Base-by-base conservation (phyloP, 2,329 filamentous ascomycete species). In the Alternaria sp. region DNA sequence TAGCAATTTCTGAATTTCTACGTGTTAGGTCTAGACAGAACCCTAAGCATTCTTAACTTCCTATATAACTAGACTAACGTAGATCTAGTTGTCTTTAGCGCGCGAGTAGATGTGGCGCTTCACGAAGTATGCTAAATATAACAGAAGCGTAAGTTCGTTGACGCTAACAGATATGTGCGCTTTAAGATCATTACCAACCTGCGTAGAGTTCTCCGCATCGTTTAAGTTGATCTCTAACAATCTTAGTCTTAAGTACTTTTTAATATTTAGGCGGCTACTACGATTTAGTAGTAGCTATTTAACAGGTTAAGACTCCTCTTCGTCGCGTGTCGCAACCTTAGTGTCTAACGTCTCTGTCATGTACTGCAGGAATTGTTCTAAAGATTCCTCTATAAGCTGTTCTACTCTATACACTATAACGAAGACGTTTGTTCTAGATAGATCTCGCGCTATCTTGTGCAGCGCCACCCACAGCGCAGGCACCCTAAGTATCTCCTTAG, bases 81-180 rank as follows among this genome's bases (percentile, higher is more conserved):
- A 70, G 29, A 69, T 67, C 46, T 51, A 63, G 36, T 70, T 69
- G 34, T 65, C 63, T 39, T 69, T 63, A 2, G 66, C 67, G 29
- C 67, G 58, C 4, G 63, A 50, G 45, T 68, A 62, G 13, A 69
- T 61, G 33, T 70, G 61, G 10, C 65, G 63, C 44, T 70, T 70
- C 7, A 68, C 62, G 29, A 70, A 69, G 40, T 69, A 70, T 10
- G 60, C 61, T 37, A 70, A 45, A 14, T 65, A 62, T 2, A 61
- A 49, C 5, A 61, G 52, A 11, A 68, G 56, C 5, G 5, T 45
- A 14, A 70, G 63, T 24, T 61, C 53, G 46, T 69, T 60, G 2
- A 70, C 66, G 28, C 51, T 52, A 4, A 41, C 29, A 3, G 65
- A 68, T 23, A 69, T 69, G 34, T 68, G 56, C 11, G 42, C 29